Conservation (phyloP, 169 alveolate species). For the Plasmodium reichenowi region DNA sequence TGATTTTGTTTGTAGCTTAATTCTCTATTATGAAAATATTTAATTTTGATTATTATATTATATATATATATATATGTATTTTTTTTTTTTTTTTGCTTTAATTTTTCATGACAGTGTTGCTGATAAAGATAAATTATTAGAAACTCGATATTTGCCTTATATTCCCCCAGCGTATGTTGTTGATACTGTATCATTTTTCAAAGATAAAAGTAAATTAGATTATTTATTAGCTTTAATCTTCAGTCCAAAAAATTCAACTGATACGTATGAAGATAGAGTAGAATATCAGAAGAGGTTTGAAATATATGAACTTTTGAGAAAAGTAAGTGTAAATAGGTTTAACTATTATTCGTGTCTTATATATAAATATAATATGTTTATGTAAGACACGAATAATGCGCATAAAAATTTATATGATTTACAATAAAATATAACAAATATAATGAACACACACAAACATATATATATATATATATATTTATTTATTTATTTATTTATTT, state of each 20-base stretch:
- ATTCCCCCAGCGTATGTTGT: constrained; percentile 84
- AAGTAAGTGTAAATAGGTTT: constrained; percentile 18
- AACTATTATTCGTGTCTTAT: background rate
- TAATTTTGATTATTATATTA: background rate
- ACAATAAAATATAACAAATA: too few relatives aligned
- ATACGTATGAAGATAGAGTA: constrained; percentile 80
- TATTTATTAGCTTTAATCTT: constrained; percentile 82
- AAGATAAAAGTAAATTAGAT: constrained; percentile 81
- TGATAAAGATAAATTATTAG: constrained; percentile 72
- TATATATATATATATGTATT: background rate
- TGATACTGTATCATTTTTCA: constrained; percentile 83
- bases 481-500: background rate
- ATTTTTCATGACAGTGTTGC: constrained; percentile 8
- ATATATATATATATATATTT: background rate
- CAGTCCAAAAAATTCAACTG: constrained; percentile 83
- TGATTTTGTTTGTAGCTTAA: too few relatives aligned
- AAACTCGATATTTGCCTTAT: constrained; percentile 85
- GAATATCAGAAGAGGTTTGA: constrained; percentile 79
- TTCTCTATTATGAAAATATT: background rate
- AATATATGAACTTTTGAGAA: constrained; percentile 76
- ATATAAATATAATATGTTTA: background rate
- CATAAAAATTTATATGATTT: background rate
- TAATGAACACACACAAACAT: background rate
- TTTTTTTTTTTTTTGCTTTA: background rate
- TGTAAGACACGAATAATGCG: background rate